Base-by-base conservation (phyloP, 2,329 filamentous ascomycete genomes). In the Neopestalotiopsis sp. region DNA sequence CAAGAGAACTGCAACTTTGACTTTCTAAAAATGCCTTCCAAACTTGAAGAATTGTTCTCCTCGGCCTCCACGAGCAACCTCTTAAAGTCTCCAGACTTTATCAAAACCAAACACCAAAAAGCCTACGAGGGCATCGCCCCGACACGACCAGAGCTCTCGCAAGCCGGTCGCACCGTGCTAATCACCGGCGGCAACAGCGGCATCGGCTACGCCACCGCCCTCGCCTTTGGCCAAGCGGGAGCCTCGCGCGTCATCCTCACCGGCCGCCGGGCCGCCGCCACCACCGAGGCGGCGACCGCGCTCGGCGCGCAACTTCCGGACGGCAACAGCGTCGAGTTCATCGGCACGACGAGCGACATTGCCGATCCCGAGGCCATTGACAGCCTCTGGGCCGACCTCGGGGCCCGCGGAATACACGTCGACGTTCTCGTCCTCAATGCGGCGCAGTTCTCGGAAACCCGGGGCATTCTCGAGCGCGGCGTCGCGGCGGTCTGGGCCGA, bases 111-210 rank as follows among this genome's bases (percentile, higher is more conserved):
- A 30, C 81, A 83, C 71, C 76, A 69, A 0, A 69, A 72, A 28
- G 70, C 79, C 0, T 85, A 85, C 69, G 72, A 78, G 0, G 71
- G 75, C 67, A 83, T 85, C 70, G 78, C 74, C 0, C 77, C 83
- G 1, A 59, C 71, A 0, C 77, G 78, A 0, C 78, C 80, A 0
- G 79, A 81, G 69, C 73, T 85, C 6, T 81, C 77, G 4, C 82
- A 85, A 61, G 73, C 75, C 1, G 83, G 83, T n/a, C 75, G 77
- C 20, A 89, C 85, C 0, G 87, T 92, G 5, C 82, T 94, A 9
- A 88, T 94, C 75, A 91, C 89, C 1, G 91, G 91, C 56, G 90
- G 86, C n/a, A 87, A 88, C 0, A 85, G 84, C 0, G 90, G 91
- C 34, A 89, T 94, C 61, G 91, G 91, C 1, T 87, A 89, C 68